Base-by-base conservation (phyloP, 1,284 basidiomycete genomes). In the Trametes polyzona region DNA sequence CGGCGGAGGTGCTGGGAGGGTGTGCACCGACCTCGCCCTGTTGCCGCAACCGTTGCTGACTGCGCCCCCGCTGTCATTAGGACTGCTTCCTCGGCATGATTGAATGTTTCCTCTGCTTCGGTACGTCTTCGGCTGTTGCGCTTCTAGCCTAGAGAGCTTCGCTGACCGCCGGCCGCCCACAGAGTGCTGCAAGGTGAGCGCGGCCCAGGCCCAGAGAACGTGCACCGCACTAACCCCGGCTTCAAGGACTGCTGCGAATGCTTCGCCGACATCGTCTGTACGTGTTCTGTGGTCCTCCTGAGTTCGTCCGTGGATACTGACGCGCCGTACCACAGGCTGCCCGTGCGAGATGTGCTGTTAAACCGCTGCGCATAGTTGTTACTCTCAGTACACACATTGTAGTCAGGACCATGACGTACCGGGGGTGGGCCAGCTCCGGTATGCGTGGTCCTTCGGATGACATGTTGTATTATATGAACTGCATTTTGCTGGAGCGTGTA, bases 91-190 rank as follows among this genome's bases (percentile, higher is more conserved):
- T 88, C 17, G 83, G 79, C 29, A 10, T 76, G 36, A n/a, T 86
- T 29, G 83, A 78, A 51, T 86, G 83, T 67, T 87, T 86, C 77
- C 55, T 88, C 19, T 87, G 86, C 72, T 87, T 81, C 68, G 85
- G 82, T 83, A 59, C 64, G 81, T 77, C 14, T 21, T 32, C 12
- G 21, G 12, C 21, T 14, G n/a, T 21, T 9, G 29, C 32, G 47
- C 29, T 41, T 17, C 41, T 21, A n/a, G 19, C 26, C 11, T 19
- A 19, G 41, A 26, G 16, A 11, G 26, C 29, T 46, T 9, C 23
- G 32, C 53, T 55, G 33, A 55, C 40, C 17, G 36, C 19, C 32
- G 8, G 14, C 17, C 16, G 44, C 33, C 27, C 32, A 17, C 57
- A 74, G 73, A 76, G 58, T 72, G 73, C 60, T 76, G 74, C 73